Conservation (phyloP, 805 yeast genomes). For the Candida pseudoglaebosa region DNA sequence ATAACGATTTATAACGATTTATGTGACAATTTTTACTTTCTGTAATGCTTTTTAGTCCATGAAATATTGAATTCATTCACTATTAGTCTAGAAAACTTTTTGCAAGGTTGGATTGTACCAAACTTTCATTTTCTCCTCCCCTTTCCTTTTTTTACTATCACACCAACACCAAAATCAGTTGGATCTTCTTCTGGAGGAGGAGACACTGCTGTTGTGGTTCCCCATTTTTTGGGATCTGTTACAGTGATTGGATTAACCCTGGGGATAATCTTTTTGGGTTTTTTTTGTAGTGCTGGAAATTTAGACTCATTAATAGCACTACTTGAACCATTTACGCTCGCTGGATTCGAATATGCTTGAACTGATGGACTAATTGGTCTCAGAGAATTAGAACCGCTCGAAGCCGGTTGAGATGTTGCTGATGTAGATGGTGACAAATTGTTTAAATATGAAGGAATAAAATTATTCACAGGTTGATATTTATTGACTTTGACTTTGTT, state of each 20-base stretch:
- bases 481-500: slow-evolving; percentile 9
- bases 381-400: slow-evolving; percentile 10
- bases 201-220: slow-evolving; percentile 5
- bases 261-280: slow-evolving; percentile 43
- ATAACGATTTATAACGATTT: too few relatives aligned
- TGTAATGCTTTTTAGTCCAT: too few relatives aligned
- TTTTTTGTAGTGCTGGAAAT: slow-evolving; percentile 50
- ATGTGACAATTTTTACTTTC: too few relatives aligned
- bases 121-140: background rate
- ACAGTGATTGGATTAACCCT: slow-evolving; percentile 50
- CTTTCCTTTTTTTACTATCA: slow-evolving; percentile 4
- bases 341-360: slow-evolving; percentile 20
- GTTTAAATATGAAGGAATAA: slow-evolving; percentile 31
- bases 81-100: too few relatives aligned
- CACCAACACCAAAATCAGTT: slow-evolving; percentile 6
- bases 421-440: slow-evolving; percentile 13
- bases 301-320: slow-evolving; percentile 20
- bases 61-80: too few relatives aligned
- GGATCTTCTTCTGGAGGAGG: slow-evolving; percentile 1
- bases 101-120: too few relatives aligned
- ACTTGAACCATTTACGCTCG: slow-evolving; percentile 11
- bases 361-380: slow-evolving; percentile 14
- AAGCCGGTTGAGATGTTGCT: slow-evolving; percentile 26
- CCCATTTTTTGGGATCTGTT: slow-evolving; percentile 19
- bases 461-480: slow-evolving; percentile 18